Percentiles rank a stretch among this genome's conserved stretches.
Evolutionary conservation across 306 rosid species (phyloP).

Genomic region (Acmispon strigosus): DNA sequence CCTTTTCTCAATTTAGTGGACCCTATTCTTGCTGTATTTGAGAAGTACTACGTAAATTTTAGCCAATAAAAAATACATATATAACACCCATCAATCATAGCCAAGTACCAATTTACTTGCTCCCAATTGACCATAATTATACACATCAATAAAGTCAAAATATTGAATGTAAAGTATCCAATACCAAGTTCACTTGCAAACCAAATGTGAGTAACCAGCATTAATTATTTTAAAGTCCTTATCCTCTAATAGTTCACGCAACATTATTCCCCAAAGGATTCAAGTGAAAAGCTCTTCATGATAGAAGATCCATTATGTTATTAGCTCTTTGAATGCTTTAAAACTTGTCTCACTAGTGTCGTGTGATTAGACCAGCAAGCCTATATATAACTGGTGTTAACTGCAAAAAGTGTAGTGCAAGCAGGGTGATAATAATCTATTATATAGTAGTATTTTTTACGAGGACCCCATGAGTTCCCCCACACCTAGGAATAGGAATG

Average conservation of each 20-base stretch:
- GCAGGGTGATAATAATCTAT: background rate
- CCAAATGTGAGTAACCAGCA: background rate
- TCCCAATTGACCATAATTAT: background rate
- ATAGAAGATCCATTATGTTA: background rate
- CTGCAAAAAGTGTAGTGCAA: conserved; percentile 1
- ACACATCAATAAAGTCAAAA: background rate
- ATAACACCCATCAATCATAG: no score
- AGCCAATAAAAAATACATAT: no score
- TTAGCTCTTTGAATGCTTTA: background rate
- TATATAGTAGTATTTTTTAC: background rate
- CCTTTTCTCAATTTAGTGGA: no score
- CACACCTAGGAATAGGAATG: conserved; percentile 10
- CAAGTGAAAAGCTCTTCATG: background rate
- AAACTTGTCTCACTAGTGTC: conserved; percentile 29
- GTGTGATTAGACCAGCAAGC: conserved; percentile 3
- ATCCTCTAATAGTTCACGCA: conserved; percentile 19
- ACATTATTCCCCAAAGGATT: conserved; percentile 10
- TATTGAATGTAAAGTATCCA: background rate
- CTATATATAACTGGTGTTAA: conserved; percentile 9
- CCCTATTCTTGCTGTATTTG: no score
- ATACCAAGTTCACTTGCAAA: background rate
- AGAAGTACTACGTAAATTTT: no score
- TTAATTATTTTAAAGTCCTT: background rate
- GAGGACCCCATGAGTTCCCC: conserved; percentile 11
- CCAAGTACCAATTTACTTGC: background rate